Conservation (phyloP, 306 rosid genomes). For the Prunus armeniaca region DNA sequence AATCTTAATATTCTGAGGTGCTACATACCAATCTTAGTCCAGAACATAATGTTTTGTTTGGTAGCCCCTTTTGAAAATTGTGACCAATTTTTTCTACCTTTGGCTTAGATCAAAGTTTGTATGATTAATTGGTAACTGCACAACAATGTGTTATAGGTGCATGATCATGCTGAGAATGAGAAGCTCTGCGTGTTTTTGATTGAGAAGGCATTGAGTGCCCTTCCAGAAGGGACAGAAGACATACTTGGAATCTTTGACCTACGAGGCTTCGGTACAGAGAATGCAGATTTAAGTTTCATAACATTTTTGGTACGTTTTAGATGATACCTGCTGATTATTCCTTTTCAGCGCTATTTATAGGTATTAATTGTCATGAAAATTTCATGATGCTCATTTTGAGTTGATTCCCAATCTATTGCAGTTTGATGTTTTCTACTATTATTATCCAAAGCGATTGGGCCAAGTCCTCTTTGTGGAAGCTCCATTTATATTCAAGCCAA, state of each 20-base stretch:
- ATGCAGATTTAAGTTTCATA: constrained; percentile 71
- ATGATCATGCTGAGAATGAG: constrained; percentile 59
- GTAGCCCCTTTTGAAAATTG: not conserved
- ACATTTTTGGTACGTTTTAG: constrained; percentile 65
- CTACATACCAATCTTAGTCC: not conserved
- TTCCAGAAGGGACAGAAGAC: constrained; percentile 70
- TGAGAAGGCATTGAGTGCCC: constrained; percentile 76
- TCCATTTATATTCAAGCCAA: constrained; percentile 81
- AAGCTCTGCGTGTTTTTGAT: constrained; percentile 71
- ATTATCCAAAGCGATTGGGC: constrained; percentile 78
- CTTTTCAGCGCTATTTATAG: not conserved
- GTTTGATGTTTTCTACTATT: constrained; percentile 86
- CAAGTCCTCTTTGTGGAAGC: constrained; percentile 89
- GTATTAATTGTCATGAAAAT: not conserved
- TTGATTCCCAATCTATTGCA: constrained; percentile 32
- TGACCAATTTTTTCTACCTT: not conserved
- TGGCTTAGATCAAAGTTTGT: constrained; percentile 7
- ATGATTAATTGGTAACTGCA: constrained; percentile 15
- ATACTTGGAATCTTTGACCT: constrained; percentile 80
- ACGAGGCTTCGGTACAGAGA: constrained; percentile 64
- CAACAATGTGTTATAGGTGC: constrained; percentile 45
- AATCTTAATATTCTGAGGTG: not conserved
- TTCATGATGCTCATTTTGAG: not conserved
- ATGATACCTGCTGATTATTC: constrained; percentile 11
- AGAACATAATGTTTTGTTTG: not conserved